Base-by-base conservation (phyloP, 805 yeast genomes). In the Naumovozyma baii region DNA sequence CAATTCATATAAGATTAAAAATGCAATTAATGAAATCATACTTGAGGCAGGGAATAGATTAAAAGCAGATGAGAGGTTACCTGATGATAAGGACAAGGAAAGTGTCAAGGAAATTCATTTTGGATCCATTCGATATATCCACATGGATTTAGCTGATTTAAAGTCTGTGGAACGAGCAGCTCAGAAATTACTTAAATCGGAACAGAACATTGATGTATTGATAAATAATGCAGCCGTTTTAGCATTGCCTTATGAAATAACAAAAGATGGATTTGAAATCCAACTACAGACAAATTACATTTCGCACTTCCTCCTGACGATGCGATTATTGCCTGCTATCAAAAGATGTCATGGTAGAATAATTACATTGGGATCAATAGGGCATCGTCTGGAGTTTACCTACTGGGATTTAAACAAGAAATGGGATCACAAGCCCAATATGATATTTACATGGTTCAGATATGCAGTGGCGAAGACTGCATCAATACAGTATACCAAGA, bases 171-270 rank as follows among this genome's bases (percentile, higher is more conserved):
- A 69, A 28, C 50, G 50, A 29, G 82, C 85, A 0, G 74, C 73
- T 10, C 50, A 55, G 7, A 61, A 62, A 26, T 69, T 81, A 42
- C 60, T 60, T 32, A 56, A 58, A 13, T 47, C 62, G 38, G 90
- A 81, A 47, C 54, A 40, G 0, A 51, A 63, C 15, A 55, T 85
- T 22, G 78, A 83, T 55, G 59, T 84, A 17, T 65, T 85, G 26
- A 69, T 85, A 34, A 76, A 83, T 49, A 85, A 84, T 57, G 88
- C 94, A 1, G 92, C 94, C 2, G 75, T 80, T 4, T 79, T 82
- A 77, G 87, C 82, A 13, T 66, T 78, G n/a, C 90, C 94, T 0
- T 77, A 66, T 55, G 65, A 72, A 16, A 48, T 67, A 25, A 82
- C 95, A 0, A 69, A 65, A 28, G 86, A 81, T 49, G 76, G 76